Conservation (phyloP, 2,329 filamentous ascomycete species). For the Claviceps sp. region DNA sequence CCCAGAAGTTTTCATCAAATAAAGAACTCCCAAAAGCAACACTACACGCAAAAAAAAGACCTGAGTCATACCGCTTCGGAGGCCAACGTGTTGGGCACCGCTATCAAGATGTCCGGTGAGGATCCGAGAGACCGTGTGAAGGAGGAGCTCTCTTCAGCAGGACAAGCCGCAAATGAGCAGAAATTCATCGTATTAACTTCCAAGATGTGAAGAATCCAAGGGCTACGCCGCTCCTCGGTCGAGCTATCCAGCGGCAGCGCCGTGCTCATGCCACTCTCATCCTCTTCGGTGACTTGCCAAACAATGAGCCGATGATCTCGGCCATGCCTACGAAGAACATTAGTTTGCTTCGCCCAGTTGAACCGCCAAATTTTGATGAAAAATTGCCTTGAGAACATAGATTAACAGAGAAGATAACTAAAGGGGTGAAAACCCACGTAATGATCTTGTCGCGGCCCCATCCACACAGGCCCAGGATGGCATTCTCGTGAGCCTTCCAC, state of each 20-base stretch:
- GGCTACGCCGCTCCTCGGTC: constrained; percentile 39
- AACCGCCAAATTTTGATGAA: too few species aligned
- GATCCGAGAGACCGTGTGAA: constrained; percentile 9
- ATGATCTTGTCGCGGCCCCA: constrained; percentile 66
- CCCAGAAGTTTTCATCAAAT: too few species aligned
- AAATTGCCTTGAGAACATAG: too few species aligned
- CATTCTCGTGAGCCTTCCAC: constrained; percentile 72
- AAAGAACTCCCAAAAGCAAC: too few species aligned
- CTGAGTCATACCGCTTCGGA: constrained; percentile 48
- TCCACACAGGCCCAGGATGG: constrained; percentile 59
- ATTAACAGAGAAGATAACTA: too few species aligned
- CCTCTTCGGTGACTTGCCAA: constrained; percentile 56
- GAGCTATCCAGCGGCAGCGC: constrained; percentile 55
- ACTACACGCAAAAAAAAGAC: too few species aligned
- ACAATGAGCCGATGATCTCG: constrained; percentile 76
- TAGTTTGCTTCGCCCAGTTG: background rate
- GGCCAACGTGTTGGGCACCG: constrained; percentile 65
- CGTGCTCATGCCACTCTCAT: constrained; percentile 53
- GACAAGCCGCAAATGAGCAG: constrained; percentile 63
- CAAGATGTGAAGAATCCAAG: constrained; percentile 76
- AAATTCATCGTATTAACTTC: constrained; percentile 93
- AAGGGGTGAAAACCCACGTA: constrained; percentile 49
- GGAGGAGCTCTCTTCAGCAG: constrained; percentile 17
- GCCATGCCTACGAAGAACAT: constrained; percentile 52
- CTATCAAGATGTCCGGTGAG: constrained; percentile 46